These are phyloP conservation scores for Pichia rugopelliculosa DNA, from an alignment of 805 yeast species.

Conservation along the genomic window DNA sequence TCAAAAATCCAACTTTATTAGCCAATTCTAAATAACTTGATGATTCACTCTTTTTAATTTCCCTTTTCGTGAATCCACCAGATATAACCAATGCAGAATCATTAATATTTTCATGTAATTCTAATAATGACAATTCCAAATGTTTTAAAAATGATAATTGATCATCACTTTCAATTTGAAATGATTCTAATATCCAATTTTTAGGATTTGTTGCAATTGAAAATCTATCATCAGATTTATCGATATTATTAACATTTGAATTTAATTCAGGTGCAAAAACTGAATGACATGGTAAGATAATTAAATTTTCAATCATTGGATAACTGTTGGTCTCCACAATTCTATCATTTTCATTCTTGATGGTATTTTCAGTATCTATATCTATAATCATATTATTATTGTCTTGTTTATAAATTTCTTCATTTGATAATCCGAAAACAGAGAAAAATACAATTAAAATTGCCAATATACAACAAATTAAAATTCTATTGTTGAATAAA, in stretches of 20 bases:
- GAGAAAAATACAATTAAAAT: constrained; percentile 1
- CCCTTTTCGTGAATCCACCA: constrained; percentile 67
- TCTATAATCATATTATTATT: too few species aligned
- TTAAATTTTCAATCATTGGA: constrained; percentile 19
- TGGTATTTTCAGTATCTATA: not conserved
- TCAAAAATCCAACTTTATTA: not conserved
- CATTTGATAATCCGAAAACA: constrained; percentile 5
- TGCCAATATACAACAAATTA: not conserved
- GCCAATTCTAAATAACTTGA: constrained; percentile 47
- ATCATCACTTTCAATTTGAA: constrained; percentile 64
- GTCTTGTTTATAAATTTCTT: not conserved
- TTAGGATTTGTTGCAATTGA: constrained; percentile 38
- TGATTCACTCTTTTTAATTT: constrained; percentile 47
- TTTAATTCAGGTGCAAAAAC: constrained; percentile 18
- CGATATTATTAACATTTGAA: not conserved
- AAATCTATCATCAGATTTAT: not conserved
- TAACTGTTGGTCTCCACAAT: not conserved
- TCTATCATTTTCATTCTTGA: not conserved
- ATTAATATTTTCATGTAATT: constrained; percentile 22
- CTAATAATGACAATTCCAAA: constrained; percentile 37
- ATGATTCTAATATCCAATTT: constrained; percentile 64
- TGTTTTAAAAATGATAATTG: constrained; percentile 61
- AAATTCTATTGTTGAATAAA: constrained; percentile 5
- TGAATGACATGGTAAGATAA: constrained; percentile 43
- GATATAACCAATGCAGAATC: constrained; percentile 21